A percentile compares a stretch with the other conserved stretches of the same genome.
These are phyloP conservation scores for Ramalina peruviana DNA, from an alignment of 495 filamentous ascomycete genomes.

Conservation along the genomic window DNA sequence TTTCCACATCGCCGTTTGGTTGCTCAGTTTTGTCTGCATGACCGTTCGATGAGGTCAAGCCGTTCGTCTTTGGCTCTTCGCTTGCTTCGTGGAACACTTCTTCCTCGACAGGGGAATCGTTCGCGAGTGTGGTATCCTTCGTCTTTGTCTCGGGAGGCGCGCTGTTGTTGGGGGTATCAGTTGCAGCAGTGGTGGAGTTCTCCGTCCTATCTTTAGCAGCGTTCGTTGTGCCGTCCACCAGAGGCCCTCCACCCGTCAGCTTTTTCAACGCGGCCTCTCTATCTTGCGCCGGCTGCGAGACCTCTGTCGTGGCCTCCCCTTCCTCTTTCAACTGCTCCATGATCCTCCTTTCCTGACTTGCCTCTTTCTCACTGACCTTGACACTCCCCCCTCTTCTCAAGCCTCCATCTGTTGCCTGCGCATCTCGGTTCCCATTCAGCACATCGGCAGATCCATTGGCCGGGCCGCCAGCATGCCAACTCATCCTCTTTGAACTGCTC, in stretches of 20 bases:
- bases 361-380: conserved; percentile 9
- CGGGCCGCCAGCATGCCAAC: not conserved
- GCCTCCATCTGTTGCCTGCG: not conserved
- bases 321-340: conserved; percentile 9
- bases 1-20: not conserved
- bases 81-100: not conserved
- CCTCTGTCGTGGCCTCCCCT: not conserved
- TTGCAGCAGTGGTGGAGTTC: not conserved
- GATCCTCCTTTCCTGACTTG: conserved; percentile 4
- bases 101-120: not conserved
- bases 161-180: not conserved
- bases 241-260: not conserved
- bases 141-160: not conserved
- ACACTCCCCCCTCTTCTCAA: not conserved
- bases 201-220: not conserved
- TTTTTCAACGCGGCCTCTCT: not conserved
- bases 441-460: not conserved
- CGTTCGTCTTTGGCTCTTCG: no score
- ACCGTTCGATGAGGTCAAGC: not conserved
- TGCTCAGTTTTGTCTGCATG: not conserved
- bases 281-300: not conserved
- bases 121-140: no score
- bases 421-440: not conserved
- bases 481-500: not conserved
- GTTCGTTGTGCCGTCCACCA: not conserved